These are phyloP conservation scores for Gossypium davidsonii DNA, from an alignment of 441 rosid genomes.

Conservation along the genomic window DNA sequence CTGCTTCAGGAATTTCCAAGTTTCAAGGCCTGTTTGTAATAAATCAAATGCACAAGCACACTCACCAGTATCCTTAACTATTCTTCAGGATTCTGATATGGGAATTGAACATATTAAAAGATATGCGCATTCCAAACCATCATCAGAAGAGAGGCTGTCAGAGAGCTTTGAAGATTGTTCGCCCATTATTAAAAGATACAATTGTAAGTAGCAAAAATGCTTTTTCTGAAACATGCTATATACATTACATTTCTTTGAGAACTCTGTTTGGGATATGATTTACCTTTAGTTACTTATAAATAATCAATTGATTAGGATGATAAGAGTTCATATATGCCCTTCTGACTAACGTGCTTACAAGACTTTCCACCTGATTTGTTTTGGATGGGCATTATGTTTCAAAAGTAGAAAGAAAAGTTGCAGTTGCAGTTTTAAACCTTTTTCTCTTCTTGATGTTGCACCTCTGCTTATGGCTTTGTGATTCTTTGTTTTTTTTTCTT, in stretches of 20 bases:
- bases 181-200: constrained; percentile 26
- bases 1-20: constrained; percentile 42
- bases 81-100: constrained; percentile 12
- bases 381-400: neutral
- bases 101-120: neutral
- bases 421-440: neutral
- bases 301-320: neutral
- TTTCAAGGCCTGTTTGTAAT: constrained; percentile 30
- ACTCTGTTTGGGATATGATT: neutral
- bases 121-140: constrained; percentile 15
- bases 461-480: neutral
- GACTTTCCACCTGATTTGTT: neutral
- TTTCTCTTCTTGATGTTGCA: neutral
- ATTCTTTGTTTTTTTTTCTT: neutral
- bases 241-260: neutral
- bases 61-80: constrained; percentile 43
- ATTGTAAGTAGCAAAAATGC: constrained; percentile 22
- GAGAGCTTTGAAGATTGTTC: constrained; percentile 47
- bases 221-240: constrained; percentile 7
- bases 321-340: neutral
- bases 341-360: neutral
- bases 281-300: neutral
- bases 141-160: constrained; percentile 45
- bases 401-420: neutral
- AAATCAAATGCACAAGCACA: constrained; percentile 31